Evolutionary conservation across 2,329 filamentous ascomycete genomes (phyloP).

Genomic region (Hymenotorrendiella dingleyae): DNA sequence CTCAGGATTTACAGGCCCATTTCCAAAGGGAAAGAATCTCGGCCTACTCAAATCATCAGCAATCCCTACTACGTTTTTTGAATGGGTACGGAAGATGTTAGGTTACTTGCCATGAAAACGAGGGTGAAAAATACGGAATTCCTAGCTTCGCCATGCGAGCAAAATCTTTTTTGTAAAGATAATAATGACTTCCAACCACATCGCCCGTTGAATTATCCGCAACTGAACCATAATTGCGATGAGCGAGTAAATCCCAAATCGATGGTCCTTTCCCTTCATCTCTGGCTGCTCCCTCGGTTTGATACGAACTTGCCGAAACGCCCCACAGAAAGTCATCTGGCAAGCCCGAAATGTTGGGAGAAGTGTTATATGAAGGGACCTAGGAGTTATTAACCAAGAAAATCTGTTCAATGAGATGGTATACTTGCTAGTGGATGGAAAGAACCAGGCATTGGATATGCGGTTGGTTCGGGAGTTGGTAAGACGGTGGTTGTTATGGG

Average conservation of each 20-base stretch:
- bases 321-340: constrained; percentile 40
- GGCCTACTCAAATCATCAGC: constrained; percentile 39
- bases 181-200: constrained; percentile 47
- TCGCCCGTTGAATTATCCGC: constrained; percentile 40
- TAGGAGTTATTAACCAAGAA: constrained; percentile 2
- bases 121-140: constrained; percentile 42
- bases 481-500: constrained; percentile 37
- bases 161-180: constrained; percentile 51
- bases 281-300: constrained; percentile 42
- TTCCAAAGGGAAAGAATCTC: constrained; percentile 45
- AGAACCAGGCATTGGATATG: constrained; percentile 33
- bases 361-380: constrained; percentile 22
- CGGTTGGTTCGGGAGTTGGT: constrained; percentile 37
- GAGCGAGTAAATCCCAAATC: constrained; percentile 36
- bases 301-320: constrained; percentile 40
- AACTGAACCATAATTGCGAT: constrained; percentile 27
- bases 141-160: constrained; percentile 46
- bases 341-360: constrained; percentile 31
- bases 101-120: constrained; percentile 29
- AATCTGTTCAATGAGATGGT: constrained; percentile 26
- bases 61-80: constrained; percentile 11
- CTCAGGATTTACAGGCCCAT: constrained; percentile 45
- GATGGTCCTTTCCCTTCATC: constrained; percentile 40
- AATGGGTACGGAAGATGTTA: constrained; percentile 31
- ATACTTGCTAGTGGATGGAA: constrained; percentile 39